Conservation (phyloP, 1,139 yeast species). For the Blastobotrys persicus region DNA sequence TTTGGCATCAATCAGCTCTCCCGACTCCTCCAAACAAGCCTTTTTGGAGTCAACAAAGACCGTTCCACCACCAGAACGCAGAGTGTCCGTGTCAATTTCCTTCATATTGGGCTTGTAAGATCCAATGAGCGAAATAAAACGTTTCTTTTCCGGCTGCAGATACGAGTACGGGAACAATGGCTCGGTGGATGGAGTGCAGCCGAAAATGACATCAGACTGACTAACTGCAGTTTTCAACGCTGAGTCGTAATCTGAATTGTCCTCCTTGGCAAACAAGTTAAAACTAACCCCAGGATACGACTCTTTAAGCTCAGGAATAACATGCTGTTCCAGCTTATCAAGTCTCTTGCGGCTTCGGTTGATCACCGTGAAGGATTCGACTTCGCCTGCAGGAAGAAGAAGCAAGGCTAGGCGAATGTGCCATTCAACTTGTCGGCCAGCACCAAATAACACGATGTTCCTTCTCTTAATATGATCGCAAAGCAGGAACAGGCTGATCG, state of each 20-base stretch:
- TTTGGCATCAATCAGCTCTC: slow-evolving; percentile 15
- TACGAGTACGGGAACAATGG: slow-evolving; percentile 16
- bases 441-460: slow-evolving; percentile 10
- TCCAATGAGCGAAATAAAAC: slow-evolving; percentile 18
- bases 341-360: slow-evolving; percentile 12
- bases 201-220: slow-evolving; percentile 8
- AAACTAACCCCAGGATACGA: slow-evolving; percentile 6
- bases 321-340: slow-evolving; percentile 2
- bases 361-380: slow-evolving; percentile 10
- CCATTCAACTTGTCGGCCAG: slow-evolving; percentile 16
- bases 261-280: slow-evolving; percentile 11
- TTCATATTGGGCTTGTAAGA: slow-evolving; percentile 20
- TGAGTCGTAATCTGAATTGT: slow-evolving; percentile 7
- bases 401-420: slow-evolving; percentile 13
- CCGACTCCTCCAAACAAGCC: slow-evolving; percentile 16
- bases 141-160: slow-evolving; percentile 5
- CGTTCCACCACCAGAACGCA: slow-evolving; percentile 15
- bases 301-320: not conserved
- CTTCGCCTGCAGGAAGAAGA: slow-evolving; percentile 7
- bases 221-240: not conserved
- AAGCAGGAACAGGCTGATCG: slow-evolving; percentile 4
- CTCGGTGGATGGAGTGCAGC: slow-evolving; percentile 16
- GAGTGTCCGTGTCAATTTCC: slow-evolving; percentile 17
- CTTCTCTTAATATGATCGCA: slow-evolving; percentile 5
- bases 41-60: slow-evolving; percentile 16